Percentiles rank a stretch among this genome's conserved stretches.
Conservation (phyloP, 139 green algal species). For the Zygnema cylindricum region DNA sequence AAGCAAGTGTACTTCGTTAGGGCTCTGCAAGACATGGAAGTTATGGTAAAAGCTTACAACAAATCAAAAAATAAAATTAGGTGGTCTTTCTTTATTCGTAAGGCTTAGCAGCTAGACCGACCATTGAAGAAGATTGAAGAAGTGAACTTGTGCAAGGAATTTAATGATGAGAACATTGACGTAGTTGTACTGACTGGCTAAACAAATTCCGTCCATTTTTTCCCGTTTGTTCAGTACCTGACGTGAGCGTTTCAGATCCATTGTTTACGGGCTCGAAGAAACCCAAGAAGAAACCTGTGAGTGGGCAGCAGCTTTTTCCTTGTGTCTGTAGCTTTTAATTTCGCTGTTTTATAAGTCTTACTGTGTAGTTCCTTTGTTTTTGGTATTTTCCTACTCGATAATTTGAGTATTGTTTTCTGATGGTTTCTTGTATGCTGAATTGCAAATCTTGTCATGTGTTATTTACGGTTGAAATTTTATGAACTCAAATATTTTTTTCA, state of each 20-base stretch:
- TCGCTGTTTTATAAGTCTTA: background rate
- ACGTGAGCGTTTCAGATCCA: no score
- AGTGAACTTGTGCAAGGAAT: constrained; percentile 26
- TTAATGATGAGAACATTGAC: no score
- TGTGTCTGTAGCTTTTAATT: background rate
- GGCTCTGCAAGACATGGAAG: background rate
- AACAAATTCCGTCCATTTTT: no score
- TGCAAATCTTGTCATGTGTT: background rate
- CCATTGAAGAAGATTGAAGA: background rate
- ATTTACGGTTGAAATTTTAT: background rate
- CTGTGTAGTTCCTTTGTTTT: no score
- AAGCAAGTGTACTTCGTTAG: constrained; percentile 1
- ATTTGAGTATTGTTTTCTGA: background rate
- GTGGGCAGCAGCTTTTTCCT: background rate
- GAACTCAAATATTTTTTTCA: background rate
- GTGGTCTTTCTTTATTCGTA: background rate
- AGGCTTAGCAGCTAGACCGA: background rate
- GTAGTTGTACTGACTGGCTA: no score
- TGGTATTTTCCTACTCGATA: background rate
- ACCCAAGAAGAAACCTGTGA: constrained; percentile 62
- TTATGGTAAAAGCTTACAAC: background rate
- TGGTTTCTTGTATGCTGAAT: background rate
- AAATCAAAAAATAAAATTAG: background rate
- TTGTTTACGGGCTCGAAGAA: constrained; percentile 41
- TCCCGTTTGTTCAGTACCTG: no score